phyloP scores from a whole-genome alignment of 371 early-diverging fungal genomes.

The Mortierella polycephala region DNA sequence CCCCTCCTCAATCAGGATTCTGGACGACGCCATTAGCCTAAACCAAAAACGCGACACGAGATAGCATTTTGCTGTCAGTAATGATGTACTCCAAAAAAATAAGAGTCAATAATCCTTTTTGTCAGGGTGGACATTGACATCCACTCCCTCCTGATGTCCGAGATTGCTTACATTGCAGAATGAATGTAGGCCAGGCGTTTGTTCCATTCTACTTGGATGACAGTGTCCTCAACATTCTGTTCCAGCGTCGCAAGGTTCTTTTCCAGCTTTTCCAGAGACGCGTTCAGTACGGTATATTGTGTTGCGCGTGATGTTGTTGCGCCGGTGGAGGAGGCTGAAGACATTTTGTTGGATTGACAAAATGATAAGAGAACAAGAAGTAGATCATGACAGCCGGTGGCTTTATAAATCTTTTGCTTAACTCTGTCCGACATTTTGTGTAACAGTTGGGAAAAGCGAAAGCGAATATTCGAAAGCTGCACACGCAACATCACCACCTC shows the following conservation, averaged over 20 bases:
- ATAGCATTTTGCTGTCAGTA: background rate
- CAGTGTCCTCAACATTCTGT: conserved; percentile 39
- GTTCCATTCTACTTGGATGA: conserved; percentile 46
- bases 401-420: no score
- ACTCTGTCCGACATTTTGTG: no score
- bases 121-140: background rate
- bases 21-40: conserved; percentile 35
- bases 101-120: background rate
- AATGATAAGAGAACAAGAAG: background rate
- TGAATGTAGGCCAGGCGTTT: conserved; percentile 39
- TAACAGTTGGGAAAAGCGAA: no score
- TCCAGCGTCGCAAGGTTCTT: conserved; percentile 39
- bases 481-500: background rate
- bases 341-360: conserved; percentile 2
- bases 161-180: conserved; percentile 35
- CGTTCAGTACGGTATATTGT: conserved; percentile 48
- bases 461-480: no score
- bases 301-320: conserved; percentile 33
- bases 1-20: conserved; percentile 19
- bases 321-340: conserved; percentile 15
- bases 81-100: background rate
- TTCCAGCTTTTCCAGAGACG: conserved; percentile 41
- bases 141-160: no score
- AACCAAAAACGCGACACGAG: background rate
- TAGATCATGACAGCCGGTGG: background rate